Evolutionary conservation across 2,329 filamentous ascomycete genomes (phyloP).

Genomic region (Epichloe gansuensis): DNA sequence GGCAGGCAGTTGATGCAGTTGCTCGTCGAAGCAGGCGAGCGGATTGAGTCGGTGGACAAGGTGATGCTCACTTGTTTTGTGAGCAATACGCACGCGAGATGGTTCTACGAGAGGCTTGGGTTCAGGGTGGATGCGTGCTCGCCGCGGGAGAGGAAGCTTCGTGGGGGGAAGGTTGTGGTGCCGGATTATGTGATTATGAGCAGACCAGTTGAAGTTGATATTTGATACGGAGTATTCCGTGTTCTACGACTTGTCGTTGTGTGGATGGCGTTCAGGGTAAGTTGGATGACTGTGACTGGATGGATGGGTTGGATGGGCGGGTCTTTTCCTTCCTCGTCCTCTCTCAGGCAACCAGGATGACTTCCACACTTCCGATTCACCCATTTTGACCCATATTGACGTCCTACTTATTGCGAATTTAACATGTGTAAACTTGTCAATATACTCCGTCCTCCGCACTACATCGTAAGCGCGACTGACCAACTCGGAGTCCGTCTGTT

Average conservation of each 20-base stretch:
- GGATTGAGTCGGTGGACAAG: conserved; percentile 44
- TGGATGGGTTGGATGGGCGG: too few relatives aligned
- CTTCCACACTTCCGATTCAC: too few relatives aligned
- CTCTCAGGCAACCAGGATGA: too few relatives aligned
- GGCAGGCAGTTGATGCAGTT: conserved; percentile 46
- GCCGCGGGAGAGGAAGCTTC: conserved; percentile 37
- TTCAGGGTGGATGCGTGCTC: conserved; percentile 43
- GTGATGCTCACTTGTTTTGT: conserved; percentile 64
- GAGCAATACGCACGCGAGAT: conserved; percentile 41
- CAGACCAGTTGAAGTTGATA: conserved; percentile 16
- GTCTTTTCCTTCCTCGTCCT: too few relatives aligned
- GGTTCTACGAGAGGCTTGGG: conserved; percentile 50
- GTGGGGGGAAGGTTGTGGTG: conserved; percentile 40
- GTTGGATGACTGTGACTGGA: too few relatives aligned
- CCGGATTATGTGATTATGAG: conserved; percentile 51
- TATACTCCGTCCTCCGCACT: too few relatives aligned
- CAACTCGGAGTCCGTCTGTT: background rate
- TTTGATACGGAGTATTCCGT: too few relatives aligned
- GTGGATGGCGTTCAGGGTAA: too few relatives aligned
- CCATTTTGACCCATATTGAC: too few relatives aligned
- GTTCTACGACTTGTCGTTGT: too few relatives aligned
- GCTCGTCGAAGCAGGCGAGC: conserved; percentile 38
- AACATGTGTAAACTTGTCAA: too few relatives aligned
- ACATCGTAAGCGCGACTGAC: background rate
- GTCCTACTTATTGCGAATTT: too few relatives aligned